Conservation (phyloP, 2,329 filamentous ascomycete species). For the Drechslerella dactyloides region DNA sequence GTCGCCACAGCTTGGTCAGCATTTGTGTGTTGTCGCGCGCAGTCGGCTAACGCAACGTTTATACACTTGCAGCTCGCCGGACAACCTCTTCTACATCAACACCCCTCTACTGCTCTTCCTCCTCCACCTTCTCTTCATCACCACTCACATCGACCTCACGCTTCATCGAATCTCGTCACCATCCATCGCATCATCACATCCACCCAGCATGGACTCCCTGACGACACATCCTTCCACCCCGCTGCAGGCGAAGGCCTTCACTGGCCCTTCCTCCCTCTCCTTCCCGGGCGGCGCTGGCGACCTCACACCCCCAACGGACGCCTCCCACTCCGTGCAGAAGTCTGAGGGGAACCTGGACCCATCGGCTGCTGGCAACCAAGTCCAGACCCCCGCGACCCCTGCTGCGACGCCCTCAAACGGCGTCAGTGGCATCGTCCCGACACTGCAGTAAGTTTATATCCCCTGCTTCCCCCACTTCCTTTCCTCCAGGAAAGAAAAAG, state of each 20-base stretch:
- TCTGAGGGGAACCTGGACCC: constrained; percentile 62
- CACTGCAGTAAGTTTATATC: constrained; percentile 83
- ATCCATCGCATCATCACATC: constrained; percentile 11
- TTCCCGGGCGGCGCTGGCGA: constrained; percentile 86
- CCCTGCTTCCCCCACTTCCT: constrained; percentile 35
- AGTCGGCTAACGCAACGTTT: background rate
- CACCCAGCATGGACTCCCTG: constrained; percentile 77
- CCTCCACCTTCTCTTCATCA: constrained; percentile 6
- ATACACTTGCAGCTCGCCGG: background rate
- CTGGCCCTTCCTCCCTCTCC: constrained; percentile 86
- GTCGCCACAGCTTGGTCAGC: constrained; percentile 5
- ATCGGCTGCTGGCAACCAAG: constrained; percentile 60
- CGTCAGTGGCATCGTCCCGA: constrained; percentile 88
- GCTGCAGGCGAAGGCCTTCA: constrained; percentile 93
- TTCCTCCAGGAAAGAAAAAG: constrained; percentile 56
- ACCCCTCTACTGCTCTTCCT: background rate
- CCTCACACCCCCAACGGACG: constrained; percentile 78
- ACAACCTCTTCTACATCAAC: background rate
- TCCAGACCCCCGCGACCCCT: constrained; percentile 72
- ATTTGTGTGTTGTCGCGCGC: background rate
- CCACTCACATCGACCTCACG: background rate
- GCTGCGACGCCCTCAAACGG: constrained; percentile 85
- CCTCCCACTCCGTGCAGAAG: constrained; percentile 65
- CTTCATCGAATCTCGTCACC: constrained; percentile 1
- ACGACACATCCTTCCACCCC: constrained; percentile 91